Percentiles rank a stretch among this genome's conserved stretches.
These are phyloP conservation scores for Cordyceps javanica DNA, from an alignment of 2,329 filamentous ascomycete genomes.

Conservation along the genomic window DNA sequence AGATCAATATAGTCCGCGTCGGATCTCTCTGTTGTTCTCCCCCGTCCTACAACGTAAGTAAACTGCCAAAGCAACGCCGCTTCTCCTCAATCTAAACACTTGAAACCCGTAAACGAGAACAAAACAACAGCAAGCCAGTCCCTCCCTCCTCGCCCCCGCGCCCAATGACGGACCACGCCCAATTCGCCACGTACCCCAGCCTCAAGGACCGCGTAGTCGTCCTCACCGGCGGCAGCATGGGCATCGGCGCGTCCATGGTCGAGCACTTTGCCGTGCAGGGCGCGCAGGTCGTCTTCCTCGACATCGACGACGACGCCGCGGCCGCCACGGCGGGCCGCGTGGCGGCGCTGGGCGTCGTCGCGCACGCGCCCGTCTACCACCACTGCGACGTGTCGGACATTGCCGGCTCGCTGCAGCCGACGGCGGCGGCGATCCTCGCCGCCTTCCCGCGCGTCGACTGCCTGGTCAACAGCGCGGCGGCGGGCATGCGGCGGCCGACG, in stretches of 20 bases:
- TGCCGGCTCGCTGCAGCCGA: conserved; percentile 20
- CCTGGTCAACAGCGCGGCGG: conserved; percentile 79
- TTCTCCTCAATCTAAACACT: too few species aligned
- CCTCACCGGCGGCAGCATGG: conserved; percentile 34
- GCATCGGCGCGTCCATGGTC: conserved; percentile 34
- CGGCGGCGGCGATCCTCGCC: conserved; percentile 24
- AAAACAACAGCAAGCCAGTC: too few species aligned
- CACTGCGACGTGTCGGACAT: conserved; percentile 34
- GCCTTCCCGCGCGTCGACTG: conserved; percentile 61
- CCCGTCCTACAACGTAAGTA: background rate
- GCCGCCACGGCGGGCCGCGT: conserved; percentile 19
- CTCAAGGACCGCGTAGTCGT: conserved; percentile 29
- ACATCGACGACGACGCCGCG: conserved; percentile 26
- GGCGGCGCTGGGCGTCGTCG: conserved; percentile 13
- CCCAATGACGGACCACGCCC: conserved; percentile 3
- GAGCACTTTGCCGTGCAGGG: conserved; percentile 33
- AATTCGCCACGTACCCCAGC: conserved; percentile 28
- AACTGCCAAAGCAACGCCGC: background rate
- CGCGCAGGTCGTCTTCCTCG: conserved; percentile 33
- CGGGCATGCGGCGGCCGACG: conserved; percentile 15
- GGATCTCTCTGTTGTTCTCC: background rate
- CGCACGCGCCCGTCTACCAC: conserved; percentile 27
- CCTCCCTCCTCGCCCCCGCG: too few species aligned
- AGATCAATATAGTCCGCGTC: background rate
- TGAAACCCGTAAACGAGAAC: too few species aligned